Evolutionary conservation across 345 rosid genomes (phyloP), one percentile per base, ranked within the genome.

Genomic region (Linum tenue): DNA sequence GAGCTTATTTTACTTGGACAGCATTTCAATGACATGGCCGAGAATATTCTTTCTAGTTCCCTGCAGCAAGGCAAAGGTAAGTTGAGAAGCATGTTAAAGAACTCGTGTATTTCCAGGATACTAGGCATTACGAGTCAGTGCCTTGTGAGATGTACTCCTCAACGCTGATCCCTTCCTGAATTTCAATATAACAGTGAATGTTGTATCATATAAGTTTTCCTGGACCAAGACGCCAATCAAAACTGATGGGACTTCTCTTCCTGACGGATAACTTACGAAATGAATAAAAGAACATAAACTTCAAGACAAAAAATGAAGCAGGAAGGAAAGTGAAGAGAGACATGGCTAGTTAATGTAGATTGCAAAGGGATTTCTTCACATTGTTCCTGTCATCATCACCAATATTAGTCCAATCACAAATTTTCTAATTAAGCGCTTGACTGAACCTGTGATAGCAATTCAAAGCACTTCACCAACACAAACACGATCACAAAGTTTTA

Each of bases 11-110:
- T 83, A 67, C 64, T 73, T 41, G 89, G 95, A 77, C 96, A 90
- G 73, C 99, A 94, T 76, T 85, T 90, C 59, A 85, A 71, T 67
- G 96, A 80, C 82, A 94, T 80, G 48, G 84, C 77, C 64, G 80
- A 84, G 77, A 94, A 88, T 72, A 88, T 75, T 66, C 79, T 85
- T 74, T 94, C 99, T 79, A 94, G 71, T 78, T 86, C 95, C 86
- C 99, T 94, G 71, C 59, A 57, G 57, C 70, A 65, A 60, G 62
- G 17, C n/a, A 70, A 57, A 56, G 50, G 62, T 57, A 67, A 60
- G 11, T 75, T 57, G 59, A 53, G 37, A 58, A 53, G 48, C n/a
- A 57, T 42, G 42, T 56, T 66, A 72, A 63, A 72, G 44, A 57
- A 67, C 72, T 62, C 62, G 76, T 37, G 36, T 2, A 63, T 55